Evolutionary conservation across 2,329 filamentous ascomycete genomes (phyloP).

Genomic region (Neurospora crassa): DNA sequence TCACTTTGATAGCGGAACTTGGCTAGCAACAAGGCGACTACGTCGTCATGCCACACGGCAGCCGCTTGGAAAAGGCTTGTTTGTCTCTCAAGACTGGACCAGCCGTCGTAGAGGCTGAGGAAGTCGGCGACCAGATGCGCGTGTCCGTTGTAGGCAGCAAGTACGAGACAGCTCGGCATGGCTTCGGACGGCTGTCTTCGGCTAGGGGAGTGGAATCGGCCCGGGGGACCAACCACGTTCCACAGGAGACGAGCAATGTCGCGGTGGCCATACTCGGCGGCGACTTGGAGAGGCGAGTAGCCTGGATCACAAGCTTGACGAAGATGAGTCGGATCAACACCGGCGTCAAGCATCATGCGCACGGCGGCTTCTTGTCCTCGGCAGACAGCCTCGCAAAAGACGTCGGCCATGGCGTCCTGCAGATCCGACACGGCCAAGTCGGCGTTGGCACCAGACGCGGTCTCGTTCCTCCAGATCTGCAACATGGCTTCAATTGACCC

Average conservation of each 20-base stretch:
- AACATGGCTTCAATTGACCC: background rate
- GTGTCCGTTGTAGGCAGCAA: constrained; percentile 5
- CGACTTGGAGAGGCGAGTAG: background rate
- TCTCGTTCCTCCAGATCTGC: background rate
- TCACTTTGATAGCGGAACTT: constrained; percentile 2
- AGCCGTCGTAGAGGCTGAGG: constrained; percentile 8
- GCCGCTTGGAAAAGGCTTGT: background rate
- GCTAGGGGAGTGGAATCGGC: background rate
- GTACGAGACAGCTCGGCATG: background rate
- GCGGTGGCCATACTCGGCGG: background rate
- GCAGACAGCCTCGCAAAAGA: background rate
- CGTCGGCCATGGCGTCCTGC: background rate
- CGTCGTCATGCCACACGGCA: background rate
- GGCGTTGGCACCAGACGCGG: background rate
- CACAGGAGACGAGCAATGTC: constrained; percentile 4
- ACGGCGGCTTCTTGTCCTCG: constrained; percentile 4
- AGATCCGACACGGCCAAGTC: background rate
- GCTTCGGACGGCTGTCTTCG: background rate
- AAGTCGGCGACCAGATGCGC: constrained; percentile 6
- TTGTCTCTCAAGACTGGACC: constrained; percentile 1
- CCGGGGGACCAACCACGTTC: constrained; percentile 2
- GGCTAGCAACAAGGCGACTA: background rate
- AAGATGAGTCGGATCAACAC: background rate
- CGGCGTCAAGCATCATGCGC: constrained; percentile 2
- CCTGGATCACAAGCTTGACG: background rate